Evolutionary conservation across 2,329 filamentous ascomycete genomes (phyloP).

Genomic region (Nigrograna mackinnonii): DNA sequence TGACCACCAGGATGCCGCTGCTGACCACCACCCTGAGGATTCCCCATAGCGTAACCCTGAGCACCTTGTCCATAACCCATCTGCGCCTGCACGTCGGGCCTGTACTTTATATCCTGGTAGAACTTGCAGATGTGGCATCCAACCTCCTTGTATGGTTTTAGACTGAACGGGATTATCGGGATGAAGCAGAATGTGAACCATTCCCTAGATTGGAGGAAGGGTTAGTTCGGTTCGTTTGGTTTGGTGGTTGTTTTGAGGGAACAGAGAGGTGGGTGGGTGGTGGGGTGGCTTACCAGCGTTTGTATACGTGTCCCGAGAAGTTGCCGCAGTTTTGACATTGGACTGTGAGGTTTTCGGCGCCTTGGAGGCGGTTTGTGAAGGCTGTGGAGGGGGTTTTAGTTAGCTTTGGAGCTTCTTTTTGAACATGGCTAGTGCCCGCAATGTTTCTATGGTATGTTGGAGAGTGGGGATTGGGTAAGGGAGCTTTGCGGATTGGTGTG

Average conservation of each 20-base stretch:
- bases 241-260: conserved; percentile 1
- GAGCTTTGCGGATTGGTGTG: neutral
- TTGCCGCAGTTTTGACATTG: conserved; percentile 60
- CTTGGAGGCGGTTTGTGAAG: conserved; percentile 49
- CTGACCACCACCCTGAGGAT: conserved; percentile 1
- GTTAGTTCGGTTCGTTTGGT: no score
- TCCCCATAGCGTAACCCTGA: conserved; percentile 24
- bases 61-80: conserved; percentile 16
- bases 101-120: conserved; percentile 60
- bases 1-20: neutral
- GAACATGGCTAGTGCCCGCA: no score
- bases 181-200: conserved; percentile 84
- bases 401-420: no score
- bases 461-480: neutral
- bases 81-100: conserved; percentile 40
- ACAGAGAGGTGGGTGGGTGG: conserved; percentile 1
- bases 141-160: conserved; percentile 63
- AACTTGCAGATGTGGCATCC: conserved; percentile 78
- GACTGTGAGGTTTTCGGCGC: conserved; percentile 54
- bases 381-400: conserved; percentile 30
- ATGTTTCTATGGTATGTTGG: no score
- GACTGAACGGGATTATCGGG: conserved; percentile 71
- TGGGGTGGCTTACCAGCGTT: conserved; percentile 43
- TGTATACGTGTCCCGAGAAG: conserved; percentile 47
- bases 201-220: conserved; percentile 31